Conservation (phyloP, 306 rosid genomes). For the Prosopis cineraria region DNA sequence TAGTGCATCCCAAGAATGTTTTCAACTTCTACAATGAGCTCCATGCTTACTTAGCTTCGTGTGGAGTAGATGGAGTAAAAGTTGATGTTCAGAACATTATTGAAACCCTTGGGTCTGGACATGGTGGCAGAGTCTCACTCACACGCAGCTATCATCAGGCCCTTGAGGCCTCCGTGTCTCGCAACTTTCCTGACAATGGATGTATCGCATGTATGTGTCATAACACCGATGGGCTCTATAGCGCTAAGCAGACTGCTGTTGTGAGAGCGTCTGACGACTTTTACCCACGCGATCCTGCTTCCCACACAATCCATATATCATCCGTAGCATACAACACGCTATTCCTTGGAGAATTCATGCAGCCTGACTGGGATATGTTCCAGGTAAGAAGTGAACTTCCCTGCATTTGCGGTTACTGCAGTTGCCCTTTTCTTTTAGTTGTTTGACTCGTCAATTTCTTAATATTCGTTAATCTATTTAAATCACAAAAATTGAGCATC, state of each 20-base stretch:
- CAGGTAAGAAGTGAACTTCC: conserved; percentile 52
- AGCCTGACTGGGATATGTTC: conserved; percentile 99
- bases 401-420: neutral
- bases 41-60: conserved; percentile 87
- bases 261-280: conserved; percentile 96
- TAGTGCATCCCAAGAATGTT: conserved; percentile 90
- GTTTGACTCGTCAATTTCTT: too few relatives aligned
- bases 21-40: conserved; percentile 92
- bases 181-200: conserved; percentile 87
- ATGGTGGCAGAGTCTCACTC: conserved; percentile 89
- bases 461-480: too few relatives aligned
- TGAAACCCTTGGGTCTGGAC: conserved; percentile 93
- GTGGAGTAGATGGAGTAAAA: conserved; percentile 97
- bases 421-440: neutral
- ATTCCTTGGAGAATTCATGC: conserved; percentile 98
- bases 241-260: conserved; percentile 89
- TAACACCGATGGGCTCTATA: conserved; percentile 87
- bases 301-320: conserved; percentile 92
- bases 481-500: too few relatives aligned
- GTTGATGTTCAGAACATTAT: conserved; percentile 97
- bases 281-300: conserved; percentile 91
- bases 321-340: conserved; percentile 95
- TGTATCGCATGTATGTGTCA: conserved; percentile 99
- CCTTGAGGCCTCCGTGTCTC: conserved; percentile 83
- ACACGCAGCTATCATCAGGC: conserved; percentile 88